Evolutionary conservation across 169 alveolate species (phyloP).

Genomic region (Plasmodium yoelii): DNA sequence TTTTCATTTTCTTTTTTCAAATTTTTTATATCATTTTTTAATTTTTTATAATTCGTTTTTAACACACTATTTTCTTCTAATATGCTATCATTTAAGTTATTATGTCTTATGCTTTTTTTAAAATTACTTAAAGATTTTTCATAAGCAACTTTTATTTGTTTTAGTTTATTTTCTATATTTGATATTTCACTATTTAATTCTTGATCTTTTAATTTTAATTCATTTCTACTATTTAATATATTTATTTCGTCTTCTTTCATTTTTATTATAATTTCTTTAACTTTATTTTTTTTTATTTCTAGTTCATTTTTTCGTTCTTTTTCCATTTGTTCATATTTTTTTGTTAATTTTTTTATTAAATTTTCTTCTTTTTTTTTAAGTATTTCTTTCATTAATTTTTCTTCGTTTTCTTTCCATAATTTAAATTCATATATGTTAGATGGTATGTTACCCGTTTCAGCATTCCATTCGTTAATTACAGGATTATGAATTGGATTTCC

Average conservation of each 20-base stretch:
- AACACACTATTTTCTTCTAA: constrained; percentile 37
- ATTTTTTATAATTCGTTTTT: constrained; percentile 1
- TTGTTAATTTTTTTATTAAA: constrained; percentile 31
- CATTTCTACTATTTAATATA: constrained; percentile 27
- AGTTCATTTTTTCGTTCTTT: constrained; percentile 60
- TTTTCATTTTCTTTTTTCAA: constrained; percentile 44
- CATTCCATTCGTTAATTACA: neutral
- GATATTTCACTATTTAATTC: constrained; percentile 55
- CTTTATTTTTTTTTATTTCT: constrained; percentile 57
- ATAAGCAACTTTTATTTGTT: constrained; percentile 49
- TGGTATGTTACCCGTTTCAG: constrained; percentile 7
- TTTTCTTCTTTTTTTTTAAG: constrained; percentile 38
- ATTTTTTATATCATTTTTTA: neutral
- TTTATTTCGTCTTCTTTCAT: constrained; percentile 70
- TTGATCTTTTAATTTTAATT: constrained; percentile 40
- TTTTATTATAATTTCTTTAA: constrained; percentile 55
- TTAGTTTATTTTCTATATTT: constrained; percentile 49
- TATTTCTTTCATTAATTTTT: constrained; percentile 12
- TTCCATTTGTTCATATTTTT: constrained; percentile 48
- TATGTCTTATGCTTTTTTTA: constrained; percentile 23
- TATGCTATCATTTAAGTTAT: constrained; percentile 20
- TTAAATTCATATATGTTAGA: constrained; percentile 47
- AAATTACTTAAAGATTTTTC: constrained; percentile 45
- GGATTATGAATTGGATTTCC: neutral
- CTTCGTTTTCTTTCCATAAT: constrained; percentile 61